Conservation (phyloP, 345 rosid genomes). For the Moricandia moricandioides region DNA sequence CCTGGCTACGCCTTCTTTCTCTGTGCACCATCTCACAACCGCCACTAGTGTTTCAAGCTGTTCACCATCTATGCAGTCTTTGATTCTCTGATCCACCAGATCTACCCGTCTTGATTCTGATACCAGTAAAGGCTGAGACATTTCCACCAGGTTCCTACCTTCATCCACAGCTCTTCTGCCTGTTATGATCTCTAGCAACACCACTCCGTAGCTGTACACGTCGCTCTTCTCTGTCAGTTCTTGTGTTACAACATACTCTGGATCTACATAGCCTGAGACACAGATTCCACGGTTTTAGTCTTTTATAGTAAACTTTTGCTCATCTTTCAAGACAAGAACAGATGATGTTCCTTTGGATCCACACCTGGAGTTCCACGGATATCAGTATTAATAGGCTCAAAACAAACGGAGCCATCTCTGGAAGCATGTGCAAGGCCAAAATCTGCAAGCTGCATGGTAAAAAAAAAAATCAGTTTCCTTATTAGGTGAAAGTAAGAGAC, state of each 20-base stretch:
- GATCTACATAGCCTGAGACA: conserved; percentile 89
- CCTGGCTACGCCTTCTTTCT: conserved; percentile 71
- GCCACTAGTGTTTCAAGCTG: conserved; percentile 65
- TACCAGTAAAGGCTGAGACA: conserved; percentile 52
- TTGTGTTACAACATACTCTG: conserved; percentile 80
- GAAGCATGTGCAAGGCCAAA: conserved; percentile 94
- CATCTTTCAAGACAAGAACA: background rate
- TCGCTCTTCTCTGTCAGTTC: conserved; percentile 93
- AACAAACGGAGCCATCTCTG: conserved; percentile 81
- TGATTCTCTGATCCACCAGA: conserved; percentile 62
- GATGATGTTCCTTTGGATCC: conserved; percentile 18
- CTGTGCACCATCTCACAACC: conserved; percentile 86
- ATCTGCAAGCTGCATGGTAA: conserved; percentile 77
- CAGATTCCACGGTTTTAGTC: conserved; percentile 13
- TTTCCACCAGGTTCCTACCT: conserved; percentile 72
- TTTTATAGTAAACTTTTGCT: background rate
- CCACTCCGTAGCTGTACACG: conserved; percentile 88
- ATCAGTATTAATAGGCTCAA: conserved; percentile 82
- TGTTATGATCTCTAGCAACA: conserved; percentile 76
- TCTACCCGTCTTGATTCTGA: conserved; percentile 57
- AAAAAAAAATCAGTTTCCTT: background rate
- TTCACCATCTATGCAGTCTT: conserved; percentile 62
- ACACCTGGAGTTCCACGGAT: conserved; percentile 98
- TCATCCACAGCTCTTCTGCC: conserved; percentile 77
- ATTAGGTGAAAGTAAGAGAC: background rate